phyloP scores from a whole-genome alignment of 208 protist species.

The Wallacemonas sp. region DNA sequence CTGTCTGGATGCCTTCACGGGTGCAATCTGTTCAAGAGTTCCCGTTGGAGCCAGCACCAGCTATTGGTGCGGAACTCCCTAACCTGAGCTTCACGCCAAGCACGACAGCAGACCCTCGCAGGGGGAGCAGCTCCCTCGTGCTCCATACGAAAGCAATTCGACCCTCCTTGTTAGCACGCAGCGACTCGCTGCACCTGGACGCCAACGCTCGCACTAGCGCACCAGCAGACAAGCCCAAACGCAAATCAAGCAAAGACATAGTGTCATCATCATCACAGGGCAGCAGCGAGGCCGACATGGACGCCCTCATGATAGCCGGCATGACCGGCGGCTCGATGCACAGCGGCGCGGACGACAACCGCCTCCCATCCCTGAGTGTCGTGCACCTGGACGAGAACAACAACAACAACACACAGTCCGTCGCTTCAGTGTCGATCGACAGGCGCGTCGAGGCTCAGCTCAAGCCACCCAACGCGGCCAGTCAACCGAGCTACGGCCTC shows the following conservation, averaged over 20 bases:
- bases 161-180: not conserved
- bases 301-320: not conserved
- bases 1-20: not conserved
- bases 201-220: not conserved
- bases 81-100: not conserved
- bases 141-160: not conserved
- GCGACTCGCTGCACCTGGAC: not conserved
- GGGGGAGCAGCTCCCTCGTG: not conserved
- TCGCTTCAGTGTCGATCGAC: no score
- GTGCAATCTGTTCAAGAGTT: not conserved
- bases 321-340: not conserved
- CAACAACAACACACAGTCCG: no score
- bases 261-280: not conserved
- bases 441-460: no score
- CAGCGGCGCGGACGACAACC: not conserved
- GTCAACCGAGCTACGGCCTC: no score
- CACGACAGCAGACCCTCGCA: not conserved
- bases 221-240: not conserved
- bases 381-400: not conserved
- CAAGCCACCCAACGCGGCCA: not conserved
- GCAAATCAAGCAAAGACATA: not conserved
- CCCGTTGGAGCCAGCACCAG: not conserved
- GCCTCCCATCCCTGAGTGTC: slow-evolving; percentile 4
- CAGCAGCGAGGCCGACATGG: not conserved
- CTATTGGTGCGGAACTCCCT: not conserved